phyloP scores from a whole-genome alignment of 176 grass and related monocot genomes.

The Zoysia japonica region DNA sequence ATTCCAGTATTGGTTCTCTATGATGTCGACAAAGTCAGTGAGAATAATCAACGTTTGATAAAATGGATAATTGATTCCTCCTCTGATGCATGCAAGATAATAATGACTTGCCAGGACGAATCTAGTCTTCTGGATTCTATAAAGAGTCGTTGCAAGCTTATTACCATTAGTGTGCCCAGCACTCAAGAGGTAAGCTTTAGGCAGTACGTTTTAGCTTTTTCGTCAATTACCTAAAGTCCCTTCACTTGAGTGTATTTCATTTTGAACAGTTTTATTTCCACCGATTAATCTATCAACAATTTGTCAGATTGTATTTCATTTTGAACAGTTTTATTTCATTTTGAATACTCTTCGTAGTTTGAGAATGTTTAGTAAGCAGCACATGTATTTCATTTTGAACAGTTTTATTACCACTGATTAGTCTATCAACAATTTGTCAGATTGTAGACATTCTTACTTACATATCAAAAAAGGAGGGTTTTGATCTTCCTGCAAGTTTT shows the following conservation, averaged over 20 bases:
- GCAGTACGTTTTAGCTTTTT: neutral
- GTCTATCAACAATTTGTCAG: slow-evolving; percentile 30
- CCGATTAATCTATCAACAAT: slow-evolving; percentile 11
- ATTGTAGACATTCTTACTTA: slow-evolving; percentile 60
- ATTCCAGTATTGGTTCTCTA: slow-evolving; percentile 69
- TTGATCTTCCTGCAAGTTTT: slow-evolving; percentile 59
- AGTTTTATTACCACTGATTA: slow-evolving; percentile 12
- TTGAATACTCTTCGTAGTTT: slow-evolving; percentile 14
- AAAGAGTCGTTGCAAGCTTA: slow-evolving; percentile 59
- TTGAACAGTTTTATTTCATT: slow-evolving; percentile 7
- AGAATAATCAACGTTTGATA: slow-evolving; percentile 66
- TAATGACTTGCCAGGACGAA: slow-evolving; percentile 72
- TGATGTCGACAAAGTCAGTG: slow-evolving; percentile 59
- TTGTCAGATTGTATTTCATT: slow-evolving; percentile 42
- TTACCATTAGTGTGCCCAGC: slow-evolving; percentile 48
- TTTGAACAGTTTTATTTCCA: slow-evolving; percentile 5
- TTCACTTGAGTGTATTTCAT: neutral
- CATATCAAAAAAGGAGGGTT: slow-evolving; percentile 56
- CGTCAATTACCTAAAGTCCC: neutral
- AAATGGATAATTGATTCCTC: slow-evolving; percentile 83
- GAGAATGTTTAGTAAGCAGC: slow-evolving; percentile 21
- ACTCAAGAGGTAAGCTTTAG: slow-evolving; percentile 50
- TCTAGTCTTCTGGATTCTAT: slow-evolving; percentile 61
- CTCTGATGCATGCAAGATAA: slow-evolving; percentile 66
- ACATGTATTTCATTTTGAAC: slow-evolving; percentile 4